Conservation (phyloP, 2,329 filamentous ascomycete genomes). For the Epichloe elymi region DNA sequence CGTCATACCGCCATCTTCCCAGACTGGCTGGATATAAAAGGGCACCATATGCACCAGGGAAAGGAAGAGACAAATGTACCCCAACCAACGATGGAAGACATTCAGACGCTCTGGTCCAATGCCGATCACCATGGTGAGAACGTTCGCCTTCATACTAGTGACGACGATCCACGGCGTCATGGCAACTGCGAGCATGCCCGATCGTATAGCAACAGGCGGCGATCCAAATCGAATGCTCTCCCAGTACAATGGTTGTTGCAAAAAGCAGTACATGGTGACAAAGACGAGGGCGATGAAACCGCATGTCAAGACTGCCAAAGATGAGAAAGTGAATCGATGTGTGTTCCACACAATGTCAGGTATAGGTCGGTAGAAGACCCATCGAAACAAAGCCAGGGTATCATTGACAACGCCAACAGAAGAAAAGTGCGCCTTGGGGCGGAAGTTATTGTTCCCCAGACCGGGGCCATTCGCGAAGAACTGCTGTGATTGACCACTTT, state of each 20-base stretch:
- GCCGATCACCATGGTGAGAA: slow-evolving; percentile 72
- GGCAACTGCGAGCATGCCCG: slow-evolving; percentile 85
- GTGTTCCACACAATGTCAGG: slow-evolving; percentile 58
- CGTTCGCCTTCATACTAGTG: slow-evolving; percentile 80
- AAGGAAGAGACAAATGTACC: slow-evolving; percentile 73
- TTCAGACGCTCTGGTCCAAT: slow-evolving; percentile 88
- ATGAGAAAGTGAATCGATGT: slow-evolving; percentile 66
- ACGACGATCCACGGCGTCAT: slow-evolving; percentile 88
- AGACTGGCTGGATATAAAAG: slow-evolving; percentile 80
- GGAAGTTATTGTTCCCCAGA: slow-evolving; percentile 42
- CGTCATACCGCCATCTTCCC: slow-evolving; percentile 60
- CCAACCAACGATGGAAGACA: slow-evolving; percentile 84
- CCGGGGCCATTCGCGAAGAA: slow-evolving; percentile 60
- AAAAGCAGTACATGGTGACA: slow-evolving; percentile 67
- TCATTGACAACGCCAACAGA: slow-evolving; percentile 66
- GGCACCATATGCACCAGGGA: slow-evolving; percentile 76
- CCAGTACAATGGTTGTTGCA: slow-evolving; percentile 84
- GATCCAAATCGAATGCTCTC: slow-evolving; percentile 76
- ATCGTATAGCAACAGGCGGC: slow-evolving; percentile 71
- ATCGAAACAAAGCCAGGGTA: slow-evolving; percentile 68
- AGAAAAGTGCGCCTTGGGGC: slow-evolving; percentile 59
- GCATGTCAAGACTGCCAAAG: slow-evolving; percentile 57
- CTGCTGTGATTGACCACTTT: slow-evolving; percentile 43
- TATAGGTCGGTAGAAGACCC: slow-evolving; percentile 78
- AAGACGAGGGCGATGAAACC: slow-evolving; percentile 57